Evolutionary conservation across 2,329 filamentous ascomycete species (phyloP).

Genomic region (Didymella glomerata): DNA sequence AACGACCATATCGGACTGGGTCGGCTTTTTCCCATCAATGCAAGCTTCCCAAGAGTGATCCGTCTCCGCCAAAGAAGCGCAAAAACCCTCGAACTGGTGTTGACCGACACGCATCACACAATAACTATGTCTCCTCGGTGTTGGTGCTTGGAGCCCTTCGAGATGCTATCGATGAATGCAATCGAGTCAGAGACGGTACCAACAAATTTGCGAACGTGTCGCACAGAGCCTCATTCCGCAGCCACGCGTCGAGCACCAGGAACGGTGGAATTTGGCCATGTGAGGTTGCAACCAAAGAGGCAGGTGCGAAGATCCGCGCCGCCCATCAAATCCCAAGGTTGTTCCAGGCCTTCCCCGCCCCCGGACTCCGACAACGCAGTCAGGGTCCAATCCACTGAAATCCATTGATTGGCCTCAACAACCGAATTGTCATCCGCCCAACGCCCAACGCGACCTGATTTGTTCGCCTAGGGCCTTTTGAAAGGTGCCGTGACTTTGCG

Average conservation of each 20-base stretch:
- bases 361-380: constrained; percentile 20
- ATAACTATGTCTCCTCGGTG: no score
- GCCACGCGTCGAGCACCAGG: neutral
- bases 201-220: no score
- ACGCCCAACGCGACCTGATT: neutral
- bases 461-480: neutral
- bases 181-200: no score
- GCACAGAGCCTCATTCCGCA: neutral
- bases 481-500: constrained; percentile 11
- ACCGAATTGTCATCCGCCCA: constrained; percentile 9
- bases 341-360: constrained; percentile 16
- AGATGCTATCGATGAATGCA: no score
- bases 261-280: neutral
- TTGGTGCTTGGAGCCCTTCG: no score
- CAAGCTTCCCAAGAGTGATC: no score
- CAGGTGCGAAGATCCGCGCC: constrained; percentile 9
- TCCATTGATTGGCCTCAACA: constrained; percentile 17
- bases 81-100: no score
- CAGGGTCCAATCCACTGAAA: constrained; percentile 13
- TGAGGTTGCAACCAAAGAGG: constrained; percentile 11
- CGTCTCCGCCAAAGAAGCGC: no score
- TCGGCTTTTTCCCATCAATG: no score
- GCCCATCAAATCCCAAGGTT: neutral
- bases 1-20: no score
- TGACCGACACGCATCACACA: no score